Evolutionary conservation across 2,329 filamentous ascomycete genomes (phyloP).

Genomic region (Xylaria sp.): DNA sequence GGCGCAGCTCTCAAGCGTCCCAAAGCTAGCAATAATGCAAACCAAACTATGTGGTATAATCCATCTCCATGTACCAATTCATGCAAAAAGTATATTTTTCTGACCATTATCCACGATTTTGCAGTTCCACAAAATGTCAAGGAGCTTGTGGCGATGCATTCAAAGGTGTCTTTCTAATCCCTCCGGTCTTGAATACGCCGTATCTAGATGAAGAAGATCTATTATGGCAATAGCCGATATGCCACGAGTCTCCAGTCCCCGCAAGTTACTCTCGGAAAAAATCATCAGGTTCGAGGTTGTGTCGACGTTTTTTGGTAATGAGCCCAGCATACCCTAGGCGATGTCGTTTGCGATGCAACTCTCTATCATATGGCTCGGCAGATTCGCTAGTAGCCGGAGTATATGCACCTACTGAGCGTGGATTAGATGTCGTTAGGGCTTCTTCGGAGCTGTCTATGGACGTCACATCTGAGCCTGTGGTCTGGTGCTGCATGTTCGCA

Average conservation of each 20-base stretch:
- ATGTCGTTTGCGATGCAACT: slow-evolving; percentile 36
- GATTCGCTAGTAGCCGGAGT: slow-evolving; percentile 42
- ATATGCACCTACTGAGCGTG: slow-evolving; percentile 9
- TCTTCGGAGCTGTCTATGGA: slow-evolving; percentile 23
- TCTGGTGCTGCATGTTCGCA: background rate
- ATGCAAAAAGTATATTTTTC: background rate
- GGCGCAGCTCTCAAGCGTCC: background rate
- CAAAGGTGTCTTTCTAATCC: background rate
- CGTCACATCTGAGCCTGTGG: background rate
- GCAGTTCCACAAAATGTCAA: background rate
- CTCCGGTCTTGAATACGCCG: background rate
- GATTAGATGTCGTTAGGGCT: slow-evolving; percentile 3
- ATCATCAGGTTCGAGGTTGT: background rate
- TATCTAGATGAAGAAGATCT: background rate
- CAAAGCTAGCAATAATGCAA: slow-evolving; percentile 4
- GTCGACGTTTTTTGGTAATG: slow-evolving; percentile 32
- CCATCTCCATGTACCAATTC: slow-evolving; percentile 1
- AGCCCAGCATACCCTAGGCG: slow-evolving; percentile 32
- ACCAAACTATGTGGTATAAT: background rate
- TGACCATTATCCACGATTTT: background rate
- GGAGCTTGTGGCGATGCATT: background rate
- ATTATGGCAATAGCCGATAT: background rate
- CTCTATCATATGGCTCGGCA: slow-evolving; percentile 27
- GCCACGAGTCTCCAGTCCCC: background rate
- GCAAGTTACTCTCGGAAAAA: background rate